Conservation (phyloP, 768 basidiomycete species). For the Leucocoprinus birnbaumii region DNA sequence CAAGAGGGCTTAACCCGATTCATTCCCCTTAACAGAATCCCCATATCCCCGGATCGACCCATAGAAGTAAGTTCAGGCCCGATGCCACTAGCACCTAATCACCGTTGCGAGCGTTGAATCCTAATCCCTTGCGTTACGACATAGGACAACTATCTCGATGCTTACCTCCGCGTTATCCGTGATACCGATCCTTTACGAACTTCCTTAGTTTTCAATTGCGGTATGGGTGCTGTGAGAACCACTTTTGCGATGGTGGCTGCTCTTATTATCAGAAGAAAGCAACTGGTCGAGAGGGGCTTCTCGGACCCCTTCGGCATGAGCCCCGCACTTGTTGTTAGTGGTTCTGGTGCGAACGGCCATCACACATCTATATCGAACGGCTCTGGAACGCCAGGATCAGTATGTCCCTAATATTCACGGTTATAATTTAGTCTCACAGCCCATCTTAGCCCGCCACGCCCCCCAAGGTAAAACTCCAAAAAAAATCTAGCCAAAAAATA, state of each 20-base stretch:
- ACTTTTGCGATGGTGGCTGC: constrained; percentile 99
- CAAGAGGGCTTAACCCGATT: not conserved
- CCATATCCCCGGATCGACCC: constrained; percentile 90
- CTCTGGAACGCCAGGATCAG: constrained; percentile 11
- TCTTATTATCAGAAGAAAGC: constrained; percentile 77
- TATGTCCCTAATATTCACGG: constrained; percentile 7
- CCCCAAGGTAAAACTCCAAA: constrained; percentile 7
- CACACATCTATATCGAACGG: constrained; percentile 8
- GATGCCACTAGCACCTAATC: not conserved
- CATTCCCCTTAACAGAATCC: constrained; percentile 56
- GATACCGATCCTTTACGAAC: constrained; percentile 76
- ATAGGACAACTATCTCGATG: constrained; percentile 93
- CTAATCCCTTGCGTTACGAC: not conserved
- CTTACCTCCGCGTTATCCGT: constrained; percentile 81
- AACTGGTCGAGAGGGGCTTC: constrained; percentile 60
- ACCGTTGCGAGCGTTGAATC: not conserved
- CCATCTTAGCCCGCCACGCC: not conserved
- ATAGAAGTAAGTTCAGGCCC: constrained; percentile 61
- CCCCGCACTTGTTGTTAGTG: constrained; percentile 16
- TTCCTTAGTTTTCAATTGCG: constrained; percentile 91
- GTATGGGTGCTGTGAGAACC: constrained; percentile 94
- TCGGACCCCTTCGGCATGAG: constrained; percentile 74
- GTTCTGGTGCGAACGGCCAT: not conserved
- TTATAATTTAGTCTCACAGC: no score
- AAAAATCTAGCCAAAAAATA: no score